A percentile compares a stretch with the other conserved stretches of the same genome.
Evolutionary conservation across 306 rosid genomes (phyloP).

Genomic region (Malus fusca): DNA sequence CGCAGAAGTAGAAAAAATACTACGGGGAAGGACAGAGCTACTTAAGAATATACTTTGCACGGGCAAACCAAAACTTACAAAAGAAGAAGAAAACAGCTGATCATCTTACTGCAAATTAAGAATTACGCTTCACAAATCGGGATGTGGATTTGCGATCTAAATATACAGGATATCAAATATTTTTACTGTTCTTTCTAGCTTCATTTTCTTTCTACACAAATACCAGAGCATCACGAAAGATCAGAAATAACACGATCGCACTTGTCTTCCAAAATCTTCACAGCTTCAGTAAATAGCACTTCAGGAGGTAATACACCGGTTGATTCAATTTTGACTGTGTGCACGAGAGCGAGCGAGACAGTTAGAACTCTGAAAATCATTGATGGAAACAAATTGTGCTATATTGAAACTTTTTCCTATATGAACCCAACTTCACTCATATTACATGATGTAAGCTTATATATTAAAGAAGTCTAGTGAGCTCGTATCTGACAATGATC

Average conservation of each 20-base stretch:
- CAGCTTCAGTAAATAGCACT: constrained; percentile 76
- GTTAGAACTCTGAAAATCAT: not conserved
- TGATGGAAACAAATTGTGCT: not conserved
- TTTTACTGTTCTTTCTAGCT: not conserved
- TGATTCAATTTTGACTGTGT: constrained; percentile 74
- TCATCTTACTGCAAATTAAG: not conserved
- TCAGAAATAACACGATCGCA: constrained; percentile 82
- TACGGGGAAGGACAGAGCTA: not conserved
- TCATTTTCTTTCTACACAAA: not conserved
- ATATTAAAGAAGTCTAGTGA: not conserved
- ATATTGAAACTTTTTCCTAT: not conserved
- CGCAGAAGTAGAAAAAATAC: no score
- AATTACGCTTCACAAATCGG: not conserved
- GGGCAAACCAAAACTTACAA: not conserved
- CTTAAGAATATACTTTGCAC: no score
- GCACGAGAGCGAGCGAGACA: not conserved
- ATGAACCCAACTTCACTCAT: not conserved
- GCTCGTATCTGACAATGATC: not conserved
- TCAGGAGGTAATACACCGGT: constrained; percentile 87
- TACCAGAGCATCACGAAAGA: constrained; percentile 44
- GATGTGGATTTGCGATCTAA: not conserved
- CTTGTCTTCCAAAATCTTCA: constrained; percentile 89
- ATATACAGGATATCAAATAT: not conserved
- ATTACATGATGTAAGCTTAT: not conserved
- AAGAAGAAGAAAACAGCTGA: not conserved